Conservation (phyloP, 768 basidiomycete species). For the Hericium alpestre region DNA sequence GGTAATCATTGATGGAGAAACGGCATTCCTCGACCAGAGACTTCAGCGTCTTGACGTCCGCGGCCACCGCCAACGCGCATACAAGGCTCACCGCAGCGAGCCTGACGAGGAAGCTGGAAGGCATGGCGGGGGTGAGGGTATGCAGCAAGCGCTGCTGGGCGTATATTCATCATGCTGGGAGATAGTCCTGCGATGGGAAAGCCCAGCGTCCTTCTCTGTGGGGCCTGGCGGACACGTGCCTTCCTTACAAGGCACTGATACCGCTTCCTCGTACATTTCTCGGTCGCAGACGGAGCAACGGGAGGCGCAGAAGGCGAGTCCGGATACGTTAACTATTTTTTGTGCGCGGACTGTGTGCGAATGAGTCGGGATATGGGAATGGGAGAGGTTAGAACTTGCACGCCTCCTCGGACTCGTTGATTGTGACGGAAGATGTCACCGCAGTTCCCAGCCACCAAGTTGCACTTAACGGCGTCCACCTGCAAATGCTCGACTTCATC, state of each 20-base stretch:
- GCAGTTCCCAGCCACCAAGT: too few relatives aligned
- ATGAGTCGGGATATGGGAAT: too few relatives aligned
- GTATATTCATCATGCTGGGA: not conserved
- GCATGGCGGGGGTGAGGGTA: not conserved
- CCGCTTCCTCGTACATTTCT: not conserved
- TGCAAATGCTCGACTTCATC: too few relatives aligned
- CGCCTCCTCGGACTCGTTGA: too few relatives aligned
- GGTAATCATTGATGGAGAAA: constrained; percentile 10
- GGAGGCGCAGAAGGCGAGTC: not conserved
- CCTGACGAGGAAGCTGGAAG: not conserved
- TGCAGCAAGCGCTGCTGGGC: not conserved
- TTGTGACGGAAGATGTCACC: too few relatives aligned
- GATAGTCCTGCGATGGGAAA: not conserved
- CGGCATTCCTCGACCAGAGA: constrained; percentile 16
- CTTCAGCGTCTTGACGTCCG: not conserved
- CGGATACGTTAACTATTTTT: not conserved
- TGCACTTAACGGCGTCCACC: too few relatives aligned
- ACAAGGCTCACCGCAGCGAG: not conserved
- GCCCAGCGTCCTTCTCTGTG: not conserved
- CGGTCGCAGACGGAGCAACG: not conserved
- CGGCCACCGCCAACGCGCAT: not conserved
- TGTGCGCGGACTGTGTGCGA: not conserved
- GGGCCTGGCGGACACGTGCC: not conserved
- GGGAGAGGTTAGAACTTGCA: too few relatives aligned
- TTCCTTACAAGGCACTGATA: not conserved